Conservation (phyloP, 2,329 filamentous ascomycete genomes). For the Aspergillus sclerotialis region DNA sequence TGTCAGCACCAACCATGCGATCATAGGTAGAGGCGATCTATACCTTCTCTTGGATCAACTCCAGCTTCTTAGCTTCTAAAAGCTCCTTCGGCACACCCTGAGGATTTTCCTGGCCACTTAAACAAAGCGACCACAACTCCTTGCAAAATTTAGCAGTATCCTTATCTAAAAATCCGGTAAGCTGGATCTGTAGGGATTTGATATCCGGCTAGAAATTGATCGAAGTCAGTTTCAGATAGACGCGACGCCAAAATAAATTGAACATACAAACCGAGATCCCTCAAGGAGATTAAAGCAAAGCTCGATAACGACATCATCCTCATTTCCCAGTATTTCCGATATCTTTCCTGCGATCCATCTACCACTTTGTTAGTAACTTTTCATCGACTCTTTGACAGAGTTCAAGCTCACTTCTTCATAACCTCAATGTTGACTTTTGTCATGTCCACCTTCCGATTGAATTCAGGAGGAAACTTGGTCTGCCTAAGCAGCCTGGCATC, state of each 20-base stretch:
- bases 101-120: slow-evolving; percentile 82
- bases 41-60: slow-evolving; percentile 92
- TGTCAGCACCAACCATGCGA: slow-evolving; percentile 6
- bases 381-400: slow-evolving; percentile 8
- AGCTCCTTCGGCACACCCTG: slow-evolving; percentile 92
- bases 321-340: slow-evolving; percentile 77
- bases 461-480: slow-evolving; percentile 91
- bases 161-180: slow-evolving; percentile 91
- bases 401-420: slow-evolving; percentile 76
- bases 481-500: slow-evolving; percentile 84
- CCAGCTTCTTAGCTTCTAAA: slow-evolving; percentile 90
- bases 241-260: neutral
- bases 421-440: slow-evolving; percentile 94
- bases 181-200: slow-evolving; percentile 87
- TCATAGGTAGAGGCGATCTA: neutral
- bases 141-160: slow-evolving; percentile 86
- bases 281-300: slow-evolving; percentile 67
- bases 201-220: slow-evolving; percentile 99
- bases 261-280: slow-evolving; percentile 66
- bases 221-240: slow-evolving; percentile 2
- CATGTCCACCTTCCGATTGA: slow-evolving; percentile 94
- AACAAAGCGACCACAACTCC: slow-evolving; percentile 82
- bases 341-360: slow-evolving; percentile 94
- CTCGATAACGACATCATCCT: slow-evolving; percentile 94
- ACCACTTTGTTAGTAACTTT: slow-evolving; percentile 10